A percentile compares a stretch with the other conserved stretches of the same genome.
Conservation (phyloP, 1,284 basidiomycete genomes). For the Ceratobasidium sp. region DNA sequence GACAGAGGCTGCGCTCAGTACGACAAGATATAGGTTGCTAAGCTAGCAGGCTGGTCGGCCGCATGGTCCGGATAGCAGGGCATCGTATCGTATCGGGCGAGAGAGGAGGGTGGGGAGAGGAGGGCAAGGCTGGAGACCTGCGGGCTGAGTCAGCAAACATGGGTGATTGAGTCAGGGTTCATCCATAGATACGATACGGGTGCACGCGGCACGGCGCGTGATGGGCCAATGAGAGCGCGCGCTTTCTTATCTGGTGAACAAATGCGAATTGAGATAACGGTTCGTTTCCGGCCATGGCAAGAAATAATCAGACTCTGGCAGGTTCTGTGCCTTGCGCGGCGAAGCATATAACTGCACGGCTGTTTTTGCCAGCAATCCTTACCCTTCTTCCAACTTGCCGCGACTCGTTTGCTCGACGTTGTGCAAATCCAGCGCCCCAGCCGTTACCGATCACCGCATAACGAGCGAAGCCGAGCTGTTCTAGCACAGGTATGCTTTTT, state of each 20-base stretch:
- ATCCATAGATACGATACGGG: neutral
- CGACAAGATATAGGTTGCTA: too few relatives aligned
- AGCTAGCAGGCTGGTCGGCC: too few relatives aligned
- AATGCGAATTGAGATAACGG: conserved; percentile 20
- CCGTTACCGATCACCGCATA: too few relatives aligned
- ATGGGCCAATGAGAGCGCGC: conserved; percentile 2
- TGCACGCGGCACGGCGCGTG: conserved; percentile 1
- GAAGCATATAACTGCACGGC: conserved; percentile 11
- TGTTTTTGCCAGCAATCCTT: neutral
- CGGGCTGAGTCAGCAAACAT: neutral
- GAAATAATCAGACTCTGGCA: neutral
- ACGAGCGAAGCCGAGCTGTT: conserved; percentile 6
- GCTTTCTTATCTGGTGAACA: conserved; percentile 19
- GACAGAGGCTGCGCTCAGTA: too few relatives aligned
- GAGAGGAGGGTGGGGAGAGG: too few relatives aligned
- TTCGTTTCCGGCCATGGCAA: neutral
- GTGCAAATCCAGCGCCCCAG: neutral
- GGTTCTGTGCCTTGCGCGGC: conserved; percentile 41
- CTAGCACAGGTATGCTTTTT: conserved; percentile 23
- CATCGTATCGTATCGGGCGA: conserved; percentile 19
- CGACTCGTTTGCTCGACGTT: neutral
- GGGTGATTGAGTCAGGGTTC: neutral
- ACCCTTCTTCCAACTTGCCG: neutral
- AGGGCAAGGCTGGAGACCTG: neutral
- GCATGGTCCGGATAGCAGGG: neutral